Conservation (phyloP, 495 filamentous ascomycete genomes). For the Amniculicola lignicola region DNA sequence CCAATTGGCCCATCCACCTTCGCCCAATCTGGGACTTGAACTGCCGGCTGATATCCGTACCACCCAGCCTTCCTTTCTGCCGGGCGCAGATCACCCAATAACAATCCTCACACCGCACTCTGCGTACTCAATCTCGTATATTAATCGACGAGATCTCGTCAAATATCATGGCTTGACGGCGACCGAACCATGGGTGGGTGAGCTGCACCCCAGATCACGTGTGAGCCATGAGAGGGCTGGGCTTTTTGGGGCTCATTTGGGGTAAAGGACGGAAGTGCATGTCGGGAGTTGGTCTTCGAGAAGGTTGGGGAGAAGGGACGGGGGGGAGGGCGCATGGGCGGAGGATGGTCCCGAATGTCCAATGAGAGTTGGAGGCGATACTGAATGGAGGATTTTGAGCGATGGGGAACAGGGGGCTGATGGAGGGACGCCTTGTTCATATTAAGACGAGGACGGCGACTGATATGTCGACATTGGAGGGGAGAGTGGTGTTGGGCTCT, state of each 20-base stretch:
- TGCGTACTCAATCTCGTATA: too few relatives aligned
- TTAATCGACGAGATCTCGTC: background rate
- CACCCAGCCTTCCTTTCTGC: conserved; percentile 8
- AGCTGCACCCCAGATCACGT: conserved; percentile 25
- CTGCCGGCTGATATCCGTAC: conserved; percentile 12
- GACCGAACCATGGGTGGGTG: background rate
- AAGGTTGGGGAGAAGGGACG: too few relatives aligned
- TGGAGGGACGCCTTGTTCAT: too few relatives aligned
- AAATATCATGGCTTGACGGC: background rate
- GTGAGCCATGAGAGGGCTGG: background rate
- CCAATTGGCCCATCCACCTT: conserved; percentile 4
- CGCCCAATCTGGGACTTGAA: conserved; percentile 6
- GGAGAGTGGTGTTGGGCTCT: too few relatives aligned
- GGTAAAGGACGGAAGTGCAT: background rate
- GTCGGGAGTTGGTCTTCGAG: background rate
- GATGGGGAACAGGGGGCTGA: too few relatives aligned
- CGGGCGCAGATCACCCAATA: conserved; percentile 2
- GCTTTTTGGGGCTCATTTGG: background rate
- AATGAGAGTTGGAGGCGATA: too few relatives aligned
- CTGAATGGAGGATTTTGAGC: too few relatives aligned
- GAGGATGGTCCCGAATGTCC: too few relatives aligned
- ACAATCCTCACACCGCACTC: background rate
- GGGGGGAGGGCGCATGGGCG: too few relatives aligned
- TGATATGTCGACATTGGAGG: too few relatives aligned
- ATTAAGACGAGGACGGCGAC: too few relatives aligned